phyloP scores from a whole-genome alignment of 495 filamentous ascomycete genomes.

The Penicillium cinerascens region DNA sequence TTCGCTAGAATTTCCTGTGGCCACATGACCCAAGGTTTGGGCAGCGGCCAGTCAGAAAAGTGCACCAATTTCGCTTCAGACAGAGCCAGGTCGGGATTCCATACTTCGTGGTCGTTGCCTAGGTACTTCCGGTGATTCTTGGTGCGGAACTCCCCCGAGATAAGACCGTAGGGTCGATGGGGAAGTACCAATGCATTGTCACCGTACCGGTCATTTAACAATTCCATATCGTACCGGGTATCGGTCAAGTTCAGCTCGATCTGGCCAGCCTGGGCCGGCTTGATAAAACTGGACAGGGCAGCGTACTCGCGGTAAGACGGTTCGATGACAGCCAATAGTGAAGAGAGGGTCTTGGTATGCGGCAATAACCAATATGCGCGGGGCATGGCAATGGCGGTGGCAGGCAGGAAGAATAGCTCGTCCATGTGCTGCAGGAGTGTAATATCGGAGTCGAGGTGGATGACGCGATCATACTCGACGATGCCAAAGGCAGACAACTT shows the following conservation, averaged over 20 bases:
- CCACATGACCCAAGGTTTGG: constrained; percentile 74
- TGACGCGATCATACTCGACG: constrained; percentile 62
- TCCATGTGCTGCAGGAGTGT: constrained; percentile 64
- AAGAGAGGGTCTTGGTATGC: constrained; percentile 50
- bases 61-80: constrained; percentile 73
- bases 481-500: constrained; percentile 71
- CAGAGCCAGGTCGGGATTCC: constrained; percentile 63
- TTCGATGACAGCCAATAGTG: constrained; percentile 61
- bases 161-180: constrained; percentile 66
- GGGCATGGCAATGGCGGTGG: constrained; percentile 58
- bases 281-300: constrained; percentile 44
- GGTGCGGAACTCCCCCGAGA: constrained; percentile 67
- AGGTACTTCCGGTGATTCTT: constrained; percentile 60
- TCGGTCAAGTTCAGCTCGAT: constrained; percentile 31
- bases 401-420: constrained; percentile 70
- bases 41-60: constrained; percentile 77
- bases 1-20: constrained; percentile 49
- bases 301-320: constrained; percentile 55
- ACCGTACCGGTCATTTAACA: constrained; percentile 67
- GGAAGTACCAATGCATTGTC: constrained; percentile 69
- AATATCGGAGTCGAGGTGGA: constrained; percentile 67
- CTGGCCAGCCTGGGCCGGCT: constrained; percentile 33
- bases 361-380: constrained; percentile 69
- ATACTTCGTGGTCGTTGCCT: constrained; percentile 58
- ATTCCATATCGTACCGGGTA: constrained; percentile 63